Evolutionary conservation across 2,329 filamentous ascomycete genomes (phyloP), one percentile per base, ranked within the genome.

Genomic region (Exophiala sideris): DNA sequence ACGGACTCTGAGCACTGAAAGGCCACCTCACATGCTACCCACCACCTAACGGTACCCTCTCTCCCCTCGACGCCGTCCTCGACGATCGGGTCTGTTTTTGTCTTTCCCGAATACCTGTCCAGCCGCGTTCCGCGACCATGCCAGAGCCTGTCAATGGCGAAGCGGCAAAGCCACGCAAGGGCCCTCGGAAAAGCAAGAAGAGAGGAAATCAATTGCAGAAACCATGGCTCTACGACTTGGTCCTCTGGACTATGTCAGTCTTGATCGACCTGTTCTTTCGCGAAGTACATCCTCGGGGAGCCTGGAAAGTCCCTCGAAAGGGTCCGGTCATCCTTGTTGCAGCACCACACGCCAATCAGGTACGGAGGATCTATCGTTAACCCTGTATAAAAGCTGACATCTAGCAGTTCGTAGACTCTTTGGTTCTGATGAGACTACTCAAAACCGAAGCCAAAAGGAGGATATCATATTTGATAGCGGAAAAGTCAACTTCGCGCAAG

Each of bases 251-350:
- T 8, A 73, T 79, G 59, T 78, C 77, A 2, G 70, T 97, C 60
- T 79, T 97, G 48, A 85, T 95, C 62, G 94, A 99, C 72, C 84
- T 96, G 63, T 99, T 99, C 82, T 99, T 99, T 78, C 87, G 94
- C 64, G 94, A 99, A 73, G 90, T 99, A 12, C 91, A 97, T 69
- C 94, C 94, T 10, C 83, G 94, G 61, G 91, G 91, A 63, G 89
- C 91, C 59, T 99, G 94, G 91, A 92, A 91, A 72, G 88, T 99
- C 41, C 94, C 94, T 41, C 85, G 87, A 66, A 82, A 84, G 59
- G 94, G 91, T 0, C 91, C 94, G 1, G 83, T 99, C 59, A 89
- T 99, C 56, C 94, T 99, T 67, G 94, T 99, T 63, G 94, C 91
- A 41, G 94, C 92, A 50, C 94, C 94, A 62, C 94, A 99, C 78